phyloP scores from a whole-genome alignment of 83 land plant species.

The Picea mariana region DNA sequence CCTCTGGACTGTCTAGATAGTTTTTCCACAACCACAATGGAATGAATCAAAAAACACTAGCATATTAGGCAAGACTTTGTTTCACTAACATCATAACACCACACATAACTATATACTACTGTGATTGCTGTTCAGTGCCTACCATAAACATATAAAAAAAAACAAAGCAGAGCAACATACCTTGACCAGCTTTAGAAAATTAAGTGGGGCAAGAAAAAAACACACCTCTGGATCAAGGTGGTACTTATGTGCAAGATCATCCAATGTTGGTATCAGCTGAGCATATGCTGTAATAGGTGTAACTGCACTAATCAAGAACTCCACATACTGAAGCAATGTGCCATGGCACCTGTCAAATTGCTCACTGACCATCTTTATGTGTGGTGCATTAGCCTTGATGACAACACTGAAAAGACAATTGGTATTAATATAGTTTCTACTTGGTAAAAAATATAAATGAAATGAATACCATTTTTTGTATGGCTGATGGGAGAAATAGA shows the following conservation, averaged over 20 bases:
- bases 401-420: conserved; percentile 71
- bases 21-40: neutral
- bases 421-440: neutral
- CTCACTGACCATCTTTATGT: conserved; percentile 98
- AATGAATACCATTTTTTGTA: neutral
- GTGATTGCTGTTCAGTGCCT: no score
- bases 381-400: conserved; percentile 79
- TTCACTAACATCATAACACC: no score
- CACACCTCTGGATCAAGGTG: conserved; percentile 97
- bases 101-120: no score
- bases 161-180: neutral
- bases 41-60: neutral
- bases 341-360: conserved; percentile 99
- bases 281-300: conserved; percentile 81
- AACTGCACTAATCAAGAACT: conserved; percentile 85
- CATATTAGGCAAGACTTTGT: neutral
- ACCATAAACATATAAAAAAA: neutral
- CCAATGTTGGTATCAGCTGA: conserved; percentile 81
- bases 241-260: conserved; percentile 82
- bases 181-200: neutral
- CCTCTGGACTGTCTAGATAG: neutral
- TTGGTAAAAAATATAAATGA: conserved; percentile 6
- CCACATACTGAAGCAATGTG: conserved; percentile 94
- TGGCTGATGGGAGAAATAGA: neutral
- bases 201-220: neutral